Evolutionary conservation across 768 basidiomycete genomes (phyloP), one percentile per base, ranked within the genome.

Genomic region (Leccinum obscurum): DNA sequence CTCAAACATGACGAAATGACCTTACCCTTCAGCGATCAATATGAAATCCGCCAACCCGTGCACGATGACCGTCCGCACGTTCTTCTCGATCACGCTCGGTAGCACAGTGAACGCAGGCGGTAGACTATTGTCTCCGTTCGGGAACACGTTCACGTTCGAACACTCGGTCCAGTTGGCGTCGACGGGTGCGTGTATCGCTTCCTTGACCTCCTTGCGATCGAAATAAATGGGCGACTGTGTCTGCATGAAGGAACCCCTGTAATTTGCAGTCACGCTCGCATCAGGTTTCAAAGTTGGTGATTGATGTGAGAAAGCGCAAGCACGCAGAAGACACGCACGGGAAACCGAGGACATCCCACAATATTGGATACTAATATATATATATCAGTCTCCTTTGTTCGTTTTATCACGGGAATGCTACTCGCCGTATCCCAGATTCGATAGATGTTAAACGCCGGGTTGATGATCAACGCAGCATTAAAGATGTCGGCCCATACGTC

Each of bases 341-440:
- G 80, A 88, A 90, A n/a, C 88, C 89, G 34, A 91, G 85, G 6
- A 90, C 88, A 61, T 91, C 89, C 89, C 88, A 91, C 11, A 87
- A 75, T 46, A 88, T 78, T 0, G 89, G 90, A 72, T 77, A 89
- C 64, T 78, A 46, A 11, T n/a, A 13, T 8, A 30, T 8, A 30
- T 26, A 50, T 15, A 32, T 66, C n/a, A 66, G 54, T 26, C 13
- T 15, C 37, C 37, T 20, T 49, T 46, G 26, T n/a, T 24, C 22
- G 3, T 1, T 39, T 3, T 8, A 22, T 15, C 6, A 24, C 0
- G 9, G 4, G 20, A 1, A 39, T 5, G 6, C 9, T 13, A 67
- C 81, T 60, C 55, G 75, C 80, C 20, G 84, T 88, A 66, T 90
- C 89, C 72, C 89, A 88, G 57, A 92, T 88, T 24, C 87, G 82